Percentiles rank a stretch among this genome's conserved stretches.
These are phyloP conservation scores for Nicotiana benthamiana DNA, from an alignment of 257 asterid species.

Conservation along the genomic window DNA sequence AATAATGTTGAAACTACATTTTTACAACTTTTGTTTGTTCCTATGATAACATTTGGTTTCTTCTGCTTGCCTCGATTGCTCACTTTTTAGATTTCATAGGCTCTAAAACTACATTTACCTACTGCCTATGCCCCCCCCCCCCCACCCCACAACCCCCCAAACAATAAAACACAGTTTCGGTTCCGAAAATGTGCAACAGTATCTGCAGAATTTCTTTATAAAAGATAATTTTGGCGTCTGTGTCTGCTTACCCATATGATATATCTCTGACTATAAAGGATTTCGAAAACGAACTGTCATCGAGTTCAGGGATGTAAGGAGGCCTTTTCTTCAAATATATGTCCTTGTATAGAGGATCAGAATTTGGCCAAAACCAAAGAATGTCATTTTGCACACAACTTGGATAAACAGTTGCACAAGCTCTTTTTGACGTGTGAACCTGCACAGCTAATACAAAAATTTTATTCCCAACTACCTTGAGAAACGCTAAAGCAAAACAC, in stretches of 20 bases:
- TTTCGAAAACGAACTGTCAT: constrained; percentile 63
- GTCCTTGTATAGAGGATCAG: constrained; percentile 57
- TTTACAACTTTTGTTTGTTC: too few relatives aligned
- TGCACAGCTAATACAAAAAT: constrained; percentile 24
- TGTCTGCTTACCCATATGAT: constrained; percentile 57
- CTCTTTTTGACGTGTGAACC: constrained; percentile 73
- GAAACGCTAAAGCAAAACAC: neutral
- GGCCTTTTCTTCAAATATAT: constrained; percentile 54
- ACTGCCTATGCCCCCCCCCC: too few relatives aligned
- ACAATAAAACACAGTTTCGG: too few relatives aligned
- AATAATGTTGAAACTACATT: too few relatives aligned
- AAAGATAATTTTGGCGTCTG: too few relatives aligned
- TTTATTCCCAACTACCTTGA: constrained; percentile 1
- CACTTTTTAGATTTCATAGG: too few relatives aligned
- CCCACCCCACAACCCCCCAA: too few relatives aligned
- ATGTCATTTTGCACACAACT: constrained; percentile 72
- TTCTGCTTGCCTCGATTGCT: too few relatives aligned
- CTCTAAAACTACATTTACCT: too few relatives aligned
- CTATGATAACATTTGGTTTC: too few relatives aligned
- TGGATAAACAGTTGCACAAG: constrained; percentile 83
- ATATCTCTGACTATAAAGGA: constrained; percentile 60
- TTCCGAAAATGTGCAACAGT: too few relatives aligned
- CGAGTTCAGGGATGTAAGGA: constrained; percentile 75
- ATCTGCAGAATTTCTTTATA: too few relatives aligned
- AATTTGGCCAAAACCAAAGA: constrained; percentile 93